A percentile compares a stretch with the other conserved stretches of the same genome.
Conservation (phyloP, 1,139 yeast genomes). For the Candida neerlandica region DNA sequence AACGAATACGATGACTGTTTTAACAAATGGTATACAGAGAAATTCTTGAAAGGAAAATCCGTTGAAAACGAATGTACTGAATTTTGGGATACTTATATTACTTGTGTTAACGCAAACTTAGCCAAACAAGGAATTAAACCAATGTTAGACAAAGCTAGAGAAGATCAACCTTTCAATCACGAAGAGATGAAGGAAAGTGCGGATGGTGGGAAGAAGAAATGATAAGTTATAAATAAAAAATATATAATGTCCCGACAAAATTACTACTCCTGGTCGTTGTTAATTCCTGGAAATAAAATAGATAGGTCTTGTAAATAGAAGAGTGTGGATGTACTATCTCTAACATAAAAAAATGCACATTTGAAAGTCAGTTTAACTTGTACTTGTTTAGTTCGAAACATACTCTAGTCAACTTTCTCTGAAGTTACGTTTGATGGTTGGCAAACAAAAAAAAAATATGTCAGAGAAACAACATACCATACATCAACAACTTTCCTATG, state of each 20-base stretch:
- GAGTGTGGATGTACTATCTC: not conserved
- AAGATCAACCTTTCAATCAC: conserved; percentile 76
- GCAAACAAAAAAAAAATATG: not conserved
- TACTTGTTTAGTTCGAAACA: not conserved
- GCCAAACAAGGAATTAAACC: conserved; percentile 73
- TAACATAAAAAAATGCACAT: not conserved
- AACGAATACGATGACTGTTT: conserved; percentile 89
- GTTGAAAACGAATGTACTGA: conserved; percentile 86
- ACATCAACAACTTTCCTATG: not conserved
- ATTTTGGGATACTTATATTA: conserved; percentile 83
- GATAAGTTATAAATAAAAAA: not conserved
- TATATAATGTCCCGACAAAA: not conserved
- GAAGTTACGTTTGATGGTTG: not conserved
- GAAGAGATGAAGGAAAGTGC: conserved; percentile 36
- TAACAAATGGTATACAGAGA: conserved; percentile 94
- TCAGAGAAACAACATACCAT: not conserved
- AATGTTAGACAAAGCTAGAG: conserved; percentile 88
- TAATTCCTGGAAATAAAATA: not conserved
- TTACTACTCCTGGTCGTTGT: too few species aligned
- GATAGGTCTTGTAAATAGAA: conserved; percentile 1
- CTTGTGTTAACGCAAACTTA: conserved; percentile 79
- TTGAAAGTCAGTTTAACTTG: not conserved
- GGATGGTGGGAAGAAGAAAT: conserved; percentile 11
- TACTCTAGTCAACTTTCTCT: not conserved
- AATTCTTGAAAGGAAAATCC: conserved; percentile 71